Evolutionary conservation across 805 yeast species (phyloP).

Genomic region (Pichia cabralensis): DNA sequence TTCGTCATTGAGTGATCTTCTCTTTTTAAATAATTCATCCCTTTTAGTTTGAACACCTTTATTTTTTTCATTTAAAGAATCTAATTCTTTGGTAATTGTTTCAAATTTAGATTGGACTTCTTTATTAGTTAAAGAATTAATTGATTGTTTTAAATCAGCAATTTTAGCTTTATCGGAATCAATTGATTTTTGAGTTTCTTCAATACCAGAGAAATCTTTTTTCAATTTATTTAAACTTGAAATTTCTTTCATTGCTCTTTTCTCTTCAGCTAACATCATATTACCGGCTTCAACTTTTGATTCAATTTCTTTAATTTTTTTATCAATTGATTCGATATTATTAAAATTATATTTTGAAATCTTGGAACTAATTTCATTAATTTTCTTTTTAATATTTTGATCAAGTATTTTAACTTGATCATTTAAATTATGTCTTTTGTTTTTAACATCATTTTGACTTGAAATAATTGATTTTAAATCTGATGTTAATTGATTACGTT

Average conservation of each 20-base stretch:
- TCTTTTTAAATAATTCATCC: slow-evolving; percentile 50
- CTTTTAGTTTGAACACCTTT: slow-evolving; percentile 59
- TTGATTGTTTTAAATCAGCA: slow-evolving; percentile 59
- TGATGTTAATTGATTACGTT: slow-evolving; percentile 37
- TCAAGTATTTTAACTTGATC: slow-evolving; percentile 70
- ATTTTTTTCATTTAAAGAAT: slow-evolving; percentile 49
- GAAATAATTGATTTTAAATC: slow-evolving; percentile 35
- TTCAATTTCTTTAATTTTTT: slow-evolving; percentile 57
- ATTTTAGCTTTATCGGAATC: slow-evolving; percentile 72
- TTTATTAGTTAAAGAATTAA: slow-evolving; percentile 46
- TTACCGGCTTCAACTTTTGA: slow-evolving; percentile 66
- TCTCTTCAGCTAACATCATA: slow-evolving; percentile 85
- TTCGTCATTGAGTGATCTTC: slow-evolving; percentile 55
- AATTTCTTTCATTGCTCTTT: slow-evolving; percentile 76
- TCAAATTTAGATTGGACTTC: slow-evolving; percentile 65
- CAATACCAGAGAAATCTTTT: slow-evolving; percentile 66
- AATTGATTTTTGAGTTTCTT: slow-evolving; percentile 65
- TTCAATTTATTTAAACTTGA: slow-evolving; percentile 69
- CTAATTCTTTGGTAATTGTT: slow-evolving; percentile 56
- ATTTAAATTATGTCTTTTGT: slow-evolving; percentile 26
- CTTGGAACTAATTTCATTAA: slow-evolving; percentile 60
- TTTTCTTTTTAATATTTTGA: slow-evolving; percentile 59
- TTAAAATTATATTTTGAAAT: slow-evolving; percentile 65
- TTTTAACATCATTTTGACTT: slow-evolving; percentile 26
- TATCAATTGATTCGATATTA: slow-evolving; percentile 57